phyloP scores from a whole-genome alignment of 345 rosid genomes.

The Ailanthus altissimus region DNA sequence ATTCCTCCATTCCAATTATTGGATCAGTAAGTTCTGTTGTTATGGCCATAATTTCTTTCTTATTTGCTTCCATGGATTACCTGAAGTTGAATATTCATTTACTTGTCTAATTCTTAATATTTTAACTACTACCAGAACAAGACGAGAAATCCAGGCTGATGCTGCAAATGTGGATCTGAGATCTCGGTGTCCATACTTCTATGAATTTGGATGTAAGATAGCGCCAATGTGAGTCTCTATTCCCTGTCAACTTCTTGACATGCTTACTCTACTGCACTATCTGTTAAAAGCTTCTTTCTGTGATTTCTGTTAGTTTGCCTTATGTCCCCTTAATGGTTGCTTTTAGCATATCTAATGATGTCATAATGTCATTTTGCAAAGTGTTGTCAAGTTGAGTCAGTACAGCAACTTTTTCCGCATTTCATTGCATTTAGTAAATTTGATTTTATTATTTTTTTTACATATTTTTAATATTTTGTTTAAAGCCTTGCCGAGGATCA shows the following conservation, averaged over 20 bases:
- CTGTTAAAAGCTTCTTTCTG: not conserved
- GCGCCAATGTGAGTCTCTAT: conserved; percentile 66
- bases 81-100: not conserved
- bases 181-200: conserved; percentile 72
- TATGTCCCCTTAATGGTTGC: not conserved
- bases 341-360: not conserved
- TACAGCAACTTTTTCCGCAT: not conserved
- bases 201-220: conserved; percentile 87
- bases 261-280: not conserved
- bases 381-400: not conserved
- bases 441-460: not conserved
- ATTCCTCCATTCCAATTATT: not conserved
- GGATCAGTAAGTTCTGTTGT: not conserved
- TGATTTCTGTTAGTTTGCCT: not conserved
- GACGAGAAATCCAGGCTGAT: conserved; percentile 86
- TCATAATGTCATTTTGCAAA: not conserved
- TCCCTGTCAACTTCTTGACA: not conserved
- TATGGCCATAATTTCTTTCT: not conserved
- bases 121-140: conserved; percentile 47
- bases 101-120: not conserved
- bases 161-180: conserved; percentile 84
- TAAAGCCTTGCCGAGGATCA: not conserved
- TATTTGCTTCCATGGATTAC: not conserved
- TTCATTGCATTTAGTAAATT: conserved; percentile 4
- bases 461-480: not conserved